Evolutionary conservation across 2,329 filamentous ascomycete species (phyloP).

Genomic region (Amesomyces nigricolor): DNA sequence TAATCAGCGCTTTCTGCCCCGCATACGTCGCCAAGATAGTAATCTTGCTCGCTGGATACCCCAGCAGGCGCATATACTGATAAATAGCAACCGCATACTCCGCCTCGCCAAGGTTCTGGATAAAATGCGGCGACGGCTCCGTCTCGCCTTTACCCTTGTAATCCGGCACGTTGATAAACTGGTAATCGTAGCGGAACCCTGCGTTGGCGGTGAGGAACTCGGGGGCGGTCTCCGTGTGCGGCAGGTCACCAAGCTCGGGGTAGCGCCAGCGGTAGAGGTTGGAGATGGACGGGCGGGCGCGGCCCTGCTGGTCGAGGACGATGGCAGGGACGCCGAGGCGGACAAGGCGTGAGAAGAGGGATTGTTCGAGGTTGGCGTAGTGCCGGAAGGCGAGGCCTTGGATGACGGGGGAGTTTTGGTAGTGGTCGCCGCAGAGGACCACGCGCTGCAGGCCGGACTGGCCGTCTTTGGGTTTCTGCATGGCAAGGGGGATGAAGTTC

Average conservation of each 20-base stretch:
- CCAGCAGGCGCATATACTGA: conserved; percentile 94
- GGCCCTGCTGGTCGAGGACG: conserved; percentile 86
- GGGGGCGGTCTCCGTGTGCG: conserved; percentile 59
- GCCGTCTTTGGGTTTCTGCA: conserved; percentile 74
- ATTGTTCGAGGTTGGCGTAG: conserved; percentile 94
- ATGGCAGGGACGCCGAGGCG: conserved; percentile 89
- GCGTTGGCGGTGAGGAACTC: conserved; percentile 82
- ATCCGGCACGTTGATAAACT: conserved; percentile 92
- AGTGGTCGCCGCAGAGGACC: conserved; percentile 89
- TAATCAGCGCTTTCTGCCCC: conserved; percentile 81
- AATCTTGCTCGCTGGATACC: conserved; percentile 79
- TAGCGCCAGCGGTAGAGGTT: conserved; percentile 94
- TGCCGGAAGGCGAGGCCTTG: conserved; percentile 91
- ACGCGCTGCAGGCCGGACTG: conserved; percentile 76
- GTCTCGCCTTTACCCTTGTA: conserved; percentile 87
- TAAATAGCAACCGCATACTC: conserved; percentile 95
- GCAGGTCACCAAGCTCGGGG: conserved; percentile 69
- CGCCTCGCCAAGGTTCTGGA: conserved; percentile 93
- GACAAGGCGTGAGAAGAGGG: conserved; percentile 84
- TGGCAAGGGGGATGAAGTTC: conserved; percentile 89
- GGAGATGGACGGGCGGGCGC: conserved; percentile 80
- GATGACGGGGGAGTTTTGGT: conserved; percentile 93
- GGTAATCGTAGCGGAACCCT: conserved; percentile 88
- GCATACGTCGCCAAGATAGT: conserved; percentile 91
- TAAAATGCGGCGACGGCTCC: conserved; percentile 88